These are phyloP conservation scores for Isoetes engelmannii DNA, from an alignment of 83 land plant genomes.

Conservation along the genomic window DNA sequence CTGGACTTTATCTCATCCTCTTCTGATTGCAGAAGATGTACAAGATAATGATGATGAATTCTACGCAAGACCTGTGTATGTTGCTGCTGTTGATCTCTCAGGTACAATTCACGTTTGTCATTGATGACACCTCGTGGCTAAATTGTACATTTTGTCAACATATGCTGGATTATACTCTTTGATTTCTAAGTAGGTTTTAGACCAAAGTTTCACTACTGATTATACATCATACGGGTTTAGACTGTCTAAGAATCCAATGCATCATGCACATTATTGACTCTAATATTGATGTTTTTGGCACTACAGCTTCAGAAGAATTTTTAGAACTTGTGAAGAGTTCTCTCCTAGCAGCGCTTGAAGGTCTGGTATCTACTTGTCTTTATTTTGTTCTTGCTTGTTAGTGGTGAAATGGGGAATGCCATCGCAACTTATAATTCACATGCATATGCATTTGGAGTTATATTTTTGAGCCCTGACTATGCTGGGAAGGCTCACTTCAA, in stretches of 20 bases:
- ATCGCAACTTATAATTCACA: too few relatives aligned
- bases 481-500: too few relatives aligned
- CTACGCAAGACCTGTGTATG: slow-evolving; percentile 87
- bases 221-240: neutral
- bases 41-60: slow-evolving; percentile 34
- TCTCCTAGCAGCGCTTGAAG: slow-evolving; percentile 93
- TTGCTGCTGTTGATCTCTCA: slow-evolving; percentile 90
- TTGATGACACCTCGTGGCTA: too few relatives aligned
- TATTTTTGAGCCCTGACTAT: too few relatives aligned
- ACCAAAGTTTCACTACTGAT: neutral
- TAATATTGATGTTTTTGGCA: neutral
- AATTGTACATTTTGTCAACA: too few relatives aligned
- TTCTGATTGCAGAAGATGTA: slow-evolving; percentile 34
- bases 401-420: too few relatives aligned
- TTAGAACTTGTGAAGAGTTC: slow-evolving; percentile 94
- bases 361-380: slow-evolving; percentile 18
- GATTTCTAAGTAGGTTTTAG: neutral
- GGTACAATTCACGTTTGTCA: slow-evolving; percentile 34
- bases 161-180: neutral
- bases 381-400: neutral
- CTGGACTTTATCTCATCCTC: too few relatives aligned
- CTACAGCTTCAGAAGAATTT: slow-evolving; percentile 97
- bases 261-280: too few relatives aligned
- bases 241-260: neutral
- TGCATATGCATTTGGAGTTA: too few relatives aligned